Base-by-base conservation (phyloP, 2,329 filamentous ascomycete species). In the Raffaelea deltoideospora region DNA sequence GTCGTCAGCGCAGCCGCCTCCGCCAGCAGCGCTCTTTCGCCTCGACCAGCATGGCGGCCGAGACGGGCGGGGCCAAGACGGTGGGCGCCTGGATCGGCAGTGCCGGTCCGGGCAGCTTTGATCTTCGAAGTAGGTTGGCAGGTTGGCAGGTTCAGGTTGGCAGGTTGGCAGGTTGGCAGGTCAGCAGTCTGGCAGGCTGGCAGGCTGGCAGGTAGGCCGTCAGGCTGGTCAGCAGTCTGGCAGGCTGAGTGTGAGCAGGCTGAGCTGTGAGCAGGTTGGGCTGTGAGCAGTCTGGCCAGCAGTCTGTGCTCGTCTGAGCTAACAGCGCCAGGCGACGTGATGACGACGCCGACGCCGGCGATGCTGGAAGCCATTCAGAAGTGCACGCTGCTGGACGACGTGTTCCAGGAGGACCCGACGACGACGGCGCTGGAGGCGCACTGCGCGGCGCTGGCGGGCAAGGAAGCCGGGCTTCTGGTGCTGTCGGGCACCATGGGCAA, bases 401-500 rank as follows among this genome's bases (percentile, higher is more conserved):
- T 93, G 46, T 83, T 80, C 53, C 61, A 66, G 43, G 85, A 92
- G 57, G 86, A 94, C 49, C 64, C 72, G 1, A 85, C 79, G 0
- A 95, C 88, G 1, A 75, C 69, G 35, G 66, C 71, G 19, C 72
- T 96, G 29, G 82, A 95, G 55, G 59, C 67, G 32, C 77, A 81
- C 53, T 67, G 92, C 31, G 83, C 85, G 15, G 53, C 67, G 23
- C 67, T 92, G 4, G 72, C 83, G 1, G 74, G 74, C 46, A 86
- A 92, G 48, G 78, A 86, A 49, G 75, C 74, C 8, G 80, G 72
- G 0, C 64, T 95, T 5, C 76, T 94, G 37, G 83, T 94, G 38
- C 66, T 92, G 41, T 90, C 83, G 0, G 88, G 88, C 4, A 94
- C 87, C 5, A 94, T 94, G 86, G 86, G 85, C 29, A 95, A 95